phyloP scores from a whole-genome alignment of 345 rosid genomes.

The Adansonia digitata region DNA sequence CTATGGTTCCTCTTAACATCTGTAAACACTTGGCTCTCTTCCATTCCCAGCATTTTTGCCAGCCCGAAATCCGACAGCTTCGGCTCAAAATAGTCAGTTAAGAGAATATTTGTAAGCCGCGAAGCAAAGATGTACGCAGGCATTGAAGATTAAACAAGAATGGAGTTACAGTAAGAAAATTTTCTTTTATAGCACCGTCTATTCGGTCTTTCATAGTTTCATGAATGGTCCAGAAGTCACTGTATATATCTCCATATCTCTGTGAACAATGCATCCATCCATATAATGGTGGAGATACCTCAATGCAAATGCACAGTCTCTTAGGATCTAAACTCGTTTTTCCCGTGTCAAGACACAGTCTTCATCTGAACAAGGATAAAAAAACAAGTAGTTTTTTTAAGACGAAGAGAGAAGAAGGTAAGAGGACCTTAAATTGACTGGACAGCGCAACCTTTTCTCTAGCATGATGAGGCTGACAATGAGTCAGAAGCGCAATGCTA shows the following conservation, averaged over 20 bases:
- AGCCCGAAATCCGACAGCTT: conserved; percentile 63
- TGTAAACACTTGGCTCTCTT: conserved; percentile 63
- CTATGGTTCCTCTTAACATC: conserved; percentile 71
- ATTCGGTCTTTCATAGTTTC: not conserved
- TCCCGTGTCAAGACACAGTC: conserved; percentile 45
- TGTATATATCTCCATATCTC: conserved; percentile 62
- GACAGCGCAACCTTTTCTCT: not conserved
- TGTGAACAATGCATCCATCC: conserved; percentile 63
- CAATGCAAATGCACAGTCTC: conserved; percentile 46
- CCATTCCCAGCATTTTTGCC: conserved; percentile 58
- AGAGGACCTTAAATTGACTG: not conserved
- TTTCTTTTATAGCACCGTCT: too few relatives aligned
- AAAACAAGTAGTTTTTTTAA: not conserved
- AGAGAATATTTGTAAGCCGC: conserved; percentile 61
- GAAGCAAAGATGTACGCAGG: conserved; percentile 1
- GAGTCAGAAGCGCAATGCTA: not conserved
- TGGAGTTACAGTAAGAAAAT: not conserved
- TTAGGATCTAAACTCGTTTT: conserved; percentile 48
- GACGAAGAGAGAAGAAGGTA: not conserved
- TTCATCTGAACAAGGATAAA: conserved; percentile 30
- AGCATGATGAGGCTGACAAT: not conserved
- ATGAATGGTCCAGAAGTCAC: not conserved
- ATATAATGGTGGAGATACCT: conserved; percentile 49
- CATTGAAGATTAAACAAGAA: not conserved
- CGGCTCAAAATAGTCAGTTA: conserved; percentile 47